A percentile compares a stretch with the other conserved stretches of the same genome.
Evolutionary conservation across 1,284 basidiomycete genomes (phyloP).

Genomic region (Ustilago xerochloae): DNA sequence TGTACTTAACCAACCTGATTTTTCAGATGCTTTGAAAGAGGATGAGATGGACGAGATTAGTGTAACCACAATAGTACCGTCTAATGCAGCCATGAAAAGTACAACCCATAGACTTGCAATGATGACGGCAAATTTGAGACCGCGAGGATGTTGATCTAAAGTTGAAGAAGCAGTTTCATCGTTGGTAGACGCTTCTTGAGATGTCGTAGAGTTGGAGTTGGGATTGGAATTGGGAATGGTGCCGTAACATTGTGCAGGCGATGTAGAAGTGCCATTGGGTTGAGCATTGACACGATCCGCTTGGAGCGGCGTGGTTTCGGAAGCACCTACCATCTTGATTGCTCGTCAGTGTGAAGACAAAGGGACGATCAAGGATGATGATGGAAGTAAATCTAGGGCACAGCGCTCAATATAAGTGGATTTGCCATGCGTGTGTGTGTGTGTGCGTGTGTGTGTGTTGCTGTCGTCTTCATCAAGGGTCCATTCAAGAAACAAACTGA

Average conservation of each 20-base stretch:
- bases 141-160: slow-evolving; percentile 11
- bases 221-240: background rate
- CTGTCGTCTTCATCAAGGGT: too few species aligned
- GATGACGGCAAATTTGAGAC: slow-evolving; percentile 57
- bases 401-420: too few species aligned
- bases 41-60: slow-evolving; percentile 62
- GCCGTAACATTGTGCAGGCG: slow-evolving; percentile 11
- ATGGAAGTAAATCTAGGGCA: too few species aligned
- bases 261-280: background rate
- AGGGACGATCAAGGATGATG: too few species aligned
- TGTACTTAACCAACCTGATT: slow-evolving; percentile 63
- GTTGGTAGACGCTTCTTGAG: slow-evolving; percentile 13
- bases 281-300: background rate
- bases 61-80: slow-evolving; percentile 66
- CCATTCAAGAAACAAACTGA: slow-evolving; percentile 10
- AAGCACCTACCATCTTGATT: slow-evolving; percentile 18
- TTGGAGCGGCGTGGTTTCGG: slow-evolving; percentile 25
- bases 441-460: background rate
- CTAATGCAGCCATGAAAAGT: slow-evolving; percentile 61
- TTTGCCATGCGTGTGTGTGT: too few species aligned
- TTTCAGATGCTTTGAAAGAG: slow-evolving; percentile 63
- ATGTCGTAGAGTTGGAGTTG: too few species aligned
- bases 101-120: slow-evolving; percentile 64
- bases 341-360: too few species aligned
- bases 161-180: background rate